Base-by-base conservation (phyloP, 2,329 filamentous ascomycete genomes). In the Ceratocystis cacaofunesta region DNA sequence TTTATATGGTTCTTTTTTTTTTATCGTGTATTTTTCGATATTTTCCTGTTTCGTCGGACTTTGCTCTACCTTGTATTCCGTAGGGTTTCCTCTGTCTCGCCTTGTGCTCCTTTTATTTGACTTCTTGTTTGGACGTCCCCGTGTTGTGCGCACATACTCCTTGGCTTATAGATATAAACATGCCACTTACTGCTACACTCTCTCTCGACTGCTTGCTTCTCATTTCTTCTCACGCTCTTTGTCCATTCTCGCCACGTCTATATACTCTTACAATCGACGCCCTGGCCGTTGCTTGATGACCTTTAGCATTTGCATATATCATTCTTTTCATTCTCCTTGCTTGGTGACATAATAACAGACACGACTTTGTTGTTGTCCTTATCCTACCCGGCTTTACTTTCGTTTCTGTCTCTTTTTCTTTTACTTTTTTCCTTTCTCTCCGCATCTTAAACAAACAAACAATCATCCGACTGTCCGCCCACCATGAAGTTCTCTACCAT, bases 401-500 rank as follows among this genome's bases (percentile, higher is more conserved):
- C 46, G 17, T 22, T 30, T 46, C 44, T 50, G 17, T 63, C 25
- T 17, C 8, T 41, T 30, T n/a, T 52, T 19, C 12, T 22, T 30
- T 58, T 60, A 58, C 3, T 32, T 12, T 22, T n/a, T 15, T 5
- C 8, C 28, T 48, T 48, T n/a, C 36, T 15, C 36, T 41, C 10
- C 4, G 36, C 36, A 41, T 41, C 10, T 41, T 4, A 12, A 41
- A 25, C 62, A 12, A 41, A 25, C 62, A 50, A 6, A 48, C 46
- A 48, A n/a, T 3, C 46, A 48, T 10, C 46, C 46, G 12, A 10
- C 22, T 28, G 1, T 15, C 25, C 8, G 15, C 5, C 19, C 46
- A 63, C 19, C 12, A 66, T 66, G 65, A 66, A 63, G 61, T 63
- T 63, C 50, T 63, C 61, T 60, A 6, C 61, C n/a, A 41, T 50